Base-by-base conservation (phyloP, 768 basidiomycete species). In the Xerocomellus dryophilus region DNA sequence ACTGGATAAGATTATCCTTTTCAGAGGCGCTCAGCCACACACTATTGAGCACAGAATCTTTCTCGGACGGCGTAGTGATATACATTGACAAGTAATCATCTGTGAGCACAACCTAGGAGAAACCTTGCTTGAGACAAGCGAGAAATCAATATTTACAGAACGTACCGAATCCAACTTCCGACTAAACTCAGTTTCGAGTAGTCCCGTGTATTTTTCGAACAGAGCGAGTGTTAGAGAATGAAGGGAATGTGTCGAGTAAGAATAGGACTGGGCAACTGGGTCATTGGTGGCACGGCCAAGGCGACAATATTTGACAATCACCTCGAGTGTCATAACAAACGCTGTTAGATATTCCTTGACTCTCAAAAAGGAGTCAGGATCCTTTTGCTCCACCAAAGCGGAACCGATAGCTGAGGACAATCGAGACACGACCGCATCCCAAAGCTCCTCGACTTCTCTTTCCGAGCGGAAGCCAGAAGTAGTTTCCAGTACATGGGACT, bases 1-100 rank as follows among this genome's bases (percentile, higher is more conserved):
- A 89, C 90, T 76, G 72, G 34, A 69, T 64, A 35, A 92, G 74
- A 34, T 78, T 78, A 15, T 81, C 78, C 49, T 78, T 82, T 61
- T 93, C 90, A 3, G 74, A 73, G n/a, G 80, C 75, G 20, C 74
- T 81, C 36, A 99, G 73, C 91, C 93, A 98, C 21, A 95, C 90
- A 0, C 84, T 81, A 43, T 81, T 82, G n/a, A 95, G 74, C 2
- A 94, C 83, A 31, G 79, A 80, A 9, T 86, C 85, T 47, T 88
- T 76, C 60, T 96, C 90, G 14, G 76, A 70, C 0, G 72, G 63
- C 4, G 73, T 75, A 42, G 85, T 81, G 4, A 81, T 79, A 65
- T 85, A 81, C 91, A 98, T 95, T 5, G 94, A 85, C 36, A 90
- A 79, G 68, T 90, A 85, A 66, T 98, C 96, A 66, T 98, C 96